Evolutionary conservation across 164 flowering plant species (phyloP), one percentile per base, ranked within the genome.

Genomic region (Berberis vulgaris): DNA sequence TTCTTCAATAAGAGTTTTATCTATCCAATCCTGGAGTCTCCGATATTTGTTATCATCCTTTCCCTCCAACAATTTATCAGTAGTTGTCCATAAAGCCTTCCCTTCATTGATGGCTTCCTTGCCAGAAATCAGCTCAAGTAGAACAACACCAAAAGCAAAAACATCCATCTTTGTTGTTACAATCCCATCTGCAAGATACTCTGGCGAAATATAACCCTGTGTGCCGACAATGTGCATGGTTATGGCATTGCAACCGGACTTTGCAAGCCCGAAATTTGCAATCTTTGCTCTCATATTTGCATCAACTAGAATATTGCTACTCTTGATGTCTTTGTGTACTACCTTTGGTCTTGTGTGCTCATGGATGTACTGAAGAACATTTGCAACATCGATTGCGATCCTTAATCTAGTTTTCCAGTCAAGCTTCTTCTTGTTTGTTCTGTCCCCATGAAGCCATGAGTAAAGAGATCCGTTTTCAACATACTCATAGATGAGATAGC

Each of bases 161-260:
- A 93, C 87, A 61, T 93, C 98, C 82, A 88, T 84, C 65, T 80
- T 93, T 0, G 90, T 83, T 0, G 96, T 81, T 4, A 93, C 91
- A 12, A 86, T 75, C 41, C 98, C 98, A 40, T 93, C 91, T 1
- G 80, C 65, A 2, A 93, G 69, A 53, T 89, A 89, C 71, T 93
- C 98, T 0, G 98, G 97, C 0, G 98, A 87, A n/a, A 93, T 83
- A 73, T 93, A 93, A n/a, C 98, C 98, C 62, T 85, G 96, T 1
- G 96, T 92, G 10, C 98, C 98, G 11, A 89, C 93, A 46, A 93
- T 84, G 84, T 84, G 86, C 83, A 74, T 79, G 26, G 98, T 93
- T 53, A 93, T 84, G 61, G 96, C 98, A 57, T 89, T 93, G 82
- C 84, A 84, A 9, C 97, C 98, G 0, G 98, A 83, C 59, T 82